A percentile compares a stretch with the other conserved stretches of the same genome.
Evolutionary conservation across 176 grass and related monocot species (phyloP).

Genomic region (Alloteropsis semialata): DNA sequence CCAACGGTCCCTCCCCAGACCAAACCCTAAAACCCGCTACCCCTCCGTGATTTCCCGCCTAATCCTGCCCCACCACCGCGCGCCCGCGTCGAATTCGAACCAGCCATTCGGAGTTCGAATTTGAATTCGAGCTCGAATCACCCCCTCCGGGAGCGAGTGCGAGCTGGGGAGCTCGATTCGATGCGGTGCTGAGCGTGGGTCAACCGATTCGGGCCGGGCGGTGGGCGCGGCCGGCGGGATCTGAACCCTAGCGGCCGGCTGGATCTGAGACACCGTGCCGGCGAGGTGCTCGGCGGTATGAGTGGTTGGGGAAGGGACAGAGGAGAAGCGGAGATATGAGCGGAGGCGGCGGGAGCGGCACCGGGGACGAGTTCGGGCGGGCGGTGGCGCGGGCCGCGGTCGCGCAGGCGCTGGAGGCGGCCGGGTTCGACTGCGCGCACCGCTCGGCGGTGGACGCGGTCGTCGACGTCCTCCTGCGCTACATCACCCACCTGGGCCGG

Average conservation of each 20-base stretch:
- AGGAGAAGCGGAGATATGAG: constrained; percentile 38
- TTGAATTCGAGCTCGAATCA: constrained; percentile 9
- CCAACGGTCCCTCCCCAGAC: constrained; percentile 19
- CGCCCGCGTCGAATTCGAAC: not conserved
- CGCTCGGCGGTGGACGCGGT: constrained; percentile 61
- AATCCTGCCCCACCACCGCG: not conserved
- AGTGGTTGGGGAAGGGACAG: not conserved
- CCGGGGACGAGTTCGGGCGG: constrained; percentile 62
- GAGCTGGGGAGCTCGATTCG: constrained; percentile 25
- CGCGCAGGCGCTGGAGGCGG: constrained; percentile 65
- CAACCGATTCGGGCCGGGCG: not conserved
- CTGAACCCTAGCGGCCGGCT: constrained; percentile 50
- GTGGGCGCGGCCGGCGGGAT: constrained; percentile 24
- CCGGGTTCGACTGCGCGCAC: constrained; percentile 64
- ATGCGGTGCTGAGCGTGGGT: not conserved
- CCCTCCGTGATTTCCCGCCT: constrained; percentile 17
- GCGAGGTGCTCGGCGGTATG: constrained; percentile 40
- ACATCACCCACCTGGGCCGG: constrained; percentile 67
- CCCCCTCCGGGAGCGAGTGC: not conserved
- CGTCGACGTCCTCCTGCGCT: constrained; percentile 62
- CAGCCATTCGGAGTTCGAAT: not conserved
- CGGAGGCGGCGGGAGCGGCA: constrained; percentile 13
- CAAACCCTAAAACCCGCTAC: constrained; percentile 2
- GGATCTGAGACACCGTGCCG: constrained; percentile 57
- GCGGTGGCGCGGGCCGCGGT: constrained; percentile 59